Percentiles rank a stretch among this genome's conserved stretches.
Evolutionary conservation across 2,329 filamentous ascomycete genomes (phyloP).

Genomic region (Saccharata proteae): DNA sequence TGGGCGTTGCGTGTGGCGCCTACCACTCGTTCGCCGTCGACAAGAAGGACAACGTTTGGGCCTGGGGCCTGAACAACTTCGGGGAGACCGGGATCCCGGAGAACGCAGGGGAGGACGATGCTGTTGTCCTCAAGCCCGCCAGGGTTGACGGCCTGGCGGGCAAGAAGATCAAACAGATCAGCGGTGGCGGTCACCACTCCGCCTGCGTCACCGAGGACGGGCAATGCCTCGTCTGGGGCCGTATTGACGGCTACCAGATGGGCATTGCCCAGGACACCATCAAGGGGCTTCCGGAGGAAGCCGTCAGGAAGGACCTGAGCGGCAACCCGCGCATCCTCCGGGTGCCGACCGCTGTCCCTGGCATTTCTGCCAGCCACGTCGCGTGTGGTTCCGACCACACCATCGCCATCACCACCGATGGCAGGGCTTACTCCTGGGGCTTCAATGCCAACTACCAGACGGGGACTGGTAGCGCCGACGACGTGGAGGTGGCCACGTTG

Average conservation of each 20-base stretch:
- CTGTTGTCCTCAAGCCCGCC: slow-evolving; percentile 53
- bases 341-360: slow-evolving; percentile 49
- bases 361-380: slow-evolving; percentile 40
- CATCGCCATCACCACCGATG: slow-evolving; percentile 56
- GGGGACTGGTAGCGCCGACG: slow-evolving; percentile 64
- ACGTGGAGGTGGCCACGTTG: slow-evolving; percentile 62
- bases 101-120: slow-evolving; percentile 54
- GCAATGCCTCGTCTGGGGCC: slow-evolving; percentile 48
- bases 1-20: slow-evolving; percentile 54
- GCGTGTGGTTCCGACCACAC: slow-evolving; percentile 60
- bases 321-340: slow-evolving; percentile 60
- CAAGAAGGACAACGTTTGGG: slow-evolving; percentile 57
- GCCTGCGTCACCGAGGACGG: slow-evolving; percentile 42
- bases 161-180: slow-evolving; percentile 54
- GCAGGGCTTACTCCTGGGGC: slow-evolving; percentile 66
- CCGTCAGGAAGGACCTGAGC: slow-evolving; percentile 52
- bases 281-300: slow-evolving; percentile 41
- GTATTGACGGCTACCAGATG: slow-evolving; percentile 47
- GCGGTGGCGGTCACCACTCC: slow-evolving; percentile 67
- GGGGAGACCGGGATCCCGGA: slow-evolving; percentile 61
- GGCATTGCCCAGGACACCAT: slow-evolving; percentile 29
- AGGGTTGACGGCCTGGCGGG: slow-evolving; percentile 53
- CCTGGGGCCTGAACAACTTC: slow-evolving; percentile 82
- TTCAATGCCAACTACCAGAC: slow-evolving; percentile 74
- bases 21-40: slow-evolving; percentile 73